phyloP scores from a whole-genome alignment of 2,329 filamentous ascomycete species.

The Furcasterigmium sp. region DNA sequence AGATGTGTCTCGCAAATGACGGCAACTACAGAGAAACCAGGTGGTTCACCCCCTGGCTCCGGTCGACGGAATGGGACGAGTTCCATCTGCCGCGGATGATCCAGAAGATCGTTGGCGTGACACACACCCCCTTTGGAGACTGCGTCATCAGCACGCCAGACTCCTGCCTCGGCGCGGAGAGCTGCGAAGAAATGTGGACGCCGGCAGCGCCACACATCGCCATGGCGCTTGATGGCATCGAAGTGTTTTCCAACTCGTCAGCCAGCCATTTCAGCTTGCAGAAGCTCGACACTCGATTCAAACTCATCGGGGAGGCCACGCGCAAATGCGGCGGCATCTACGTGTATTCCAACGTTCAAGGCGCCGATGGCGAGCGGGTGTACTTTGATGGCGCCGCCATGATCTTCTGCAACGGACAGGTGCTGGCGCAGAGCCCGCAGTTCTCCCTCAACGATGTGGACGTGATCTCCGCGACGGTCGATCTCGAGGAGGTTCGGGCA shows the following conservation, averaged over 20 bases:
- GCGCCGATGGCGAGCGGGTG: slow-evolving; percentile 53
- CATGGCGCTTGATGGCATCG: slow-evolving; percentile 51
- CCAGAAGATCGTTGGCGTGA: slow-evolving; percentile 40
- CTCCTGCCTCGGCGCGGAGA: slow-evolving; percentile 51
- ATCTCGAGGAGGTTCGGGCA: slow-evolving; percentile 65
- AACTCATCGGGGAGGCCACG: slow-evolving; percentile 63
- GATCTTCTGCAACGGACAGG: slow-evolving; percentile 58
- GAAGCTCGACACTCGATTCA: slow-evolving; percentile 60
- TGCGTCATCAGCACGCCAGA: slow-evolving; percentile 55
- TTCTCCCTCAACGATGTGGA: slow-evolving; percentile 63
- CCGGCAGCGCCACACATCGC: slow-evolving; percentile 31
- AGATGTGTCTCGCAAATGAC: slow-evolving; percentile 56
- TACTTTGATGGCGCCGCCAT: slow-evolving; percentile 50
- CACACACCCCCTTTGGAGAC: slow-evolving; percentile 61
- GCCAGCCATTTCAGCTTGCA: slow-evolving; percentile 57
- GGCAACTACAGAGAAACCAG: slow-evolving; percentile 57
- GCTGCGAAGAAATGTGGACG: slow-evolving; percentile 65
- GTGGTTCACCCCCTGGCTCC: slow-evolving; percentile 60
- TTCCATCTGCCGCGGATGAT: slow-evolving; percentile 59
- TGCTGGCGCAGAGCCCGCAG: too few relatives aligned
- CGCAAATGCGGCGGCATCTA: slow-evolving; percentile 35
- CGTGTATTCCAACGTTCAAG: slow-evolving; percentile 48
- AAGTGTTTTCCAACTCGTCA: slow-evolving; percentile 66
- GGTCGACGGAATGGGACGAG: slow-evolving; percentile 53
- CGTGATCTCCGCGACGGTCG: slow-evolving; percentile 60